Evolutionary conservation across 257 asterid species (phyloP).

Genomic region (Fraxinus excelsior): DNA sequence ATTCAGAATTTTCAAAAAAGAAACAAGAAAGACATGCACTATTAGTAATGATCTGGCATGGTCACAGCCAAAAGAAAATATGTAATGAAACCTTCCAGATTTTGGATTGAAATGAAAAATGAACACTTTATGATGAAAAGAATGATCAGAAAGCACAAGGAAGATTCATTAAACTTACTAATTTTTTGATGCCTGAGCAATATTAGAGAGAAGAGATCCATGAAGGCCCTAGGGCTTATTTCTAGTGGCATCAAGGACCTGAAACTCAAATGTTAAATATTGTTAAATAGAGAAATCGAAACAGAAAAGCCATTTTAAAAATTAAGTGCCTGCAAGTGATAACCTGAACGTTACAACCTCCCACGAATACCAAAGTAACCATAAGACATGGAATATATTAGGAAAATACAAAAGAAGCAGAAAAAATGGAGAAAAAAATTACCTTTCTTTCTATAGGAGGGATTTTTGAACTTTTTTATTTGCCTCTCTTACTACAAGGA

Average conservation of each 20-base stretch:
- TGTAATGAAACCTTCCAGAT: not conserved
- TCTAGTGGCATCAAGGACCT: no score
- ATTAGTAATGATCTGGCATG: not conserved
- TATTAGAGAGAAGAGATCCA: slow-evolving; percentile 83
- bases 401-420: not conserved
- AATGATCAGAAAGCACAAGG: not conserved
- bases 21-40: not conserved
- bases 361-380: not conserved
- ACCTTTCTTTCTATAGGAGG: slow-evolving; percentile 94
- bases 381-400: not conserved
- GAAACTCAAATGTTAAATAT: no score
- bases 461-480: slow-evolving; percentile 92
- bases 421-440: slow-evolving; percentile 7
- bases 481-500: slow-evolving; percentile 92
- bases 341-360: not conserved
- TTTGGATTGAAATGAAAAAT: slow-evolving; percentile 17
- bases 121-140: slow-evolving; percentile 18
- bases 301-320: no score
- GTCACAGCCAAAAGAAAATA: not conserved
- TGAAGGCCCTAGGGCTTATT: slow-evolving; percentile 47
- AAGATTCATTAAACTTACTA: slow-evolving; percentile 48
- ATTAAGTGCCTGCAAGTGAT: no score
- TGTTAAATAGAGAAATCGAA: no score
- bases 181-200: slow-evolving; percentile 56
- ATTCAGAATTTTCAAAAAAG: no score